Percentiles rank a stretch among this genome's conserved stretches.
These are phyloP conservation scores for Cylindrodendrum hubeiense DNA, from an alignment of 2,329 filamentous ascomycete genomes.

Conservation along the genomic window DNA sequence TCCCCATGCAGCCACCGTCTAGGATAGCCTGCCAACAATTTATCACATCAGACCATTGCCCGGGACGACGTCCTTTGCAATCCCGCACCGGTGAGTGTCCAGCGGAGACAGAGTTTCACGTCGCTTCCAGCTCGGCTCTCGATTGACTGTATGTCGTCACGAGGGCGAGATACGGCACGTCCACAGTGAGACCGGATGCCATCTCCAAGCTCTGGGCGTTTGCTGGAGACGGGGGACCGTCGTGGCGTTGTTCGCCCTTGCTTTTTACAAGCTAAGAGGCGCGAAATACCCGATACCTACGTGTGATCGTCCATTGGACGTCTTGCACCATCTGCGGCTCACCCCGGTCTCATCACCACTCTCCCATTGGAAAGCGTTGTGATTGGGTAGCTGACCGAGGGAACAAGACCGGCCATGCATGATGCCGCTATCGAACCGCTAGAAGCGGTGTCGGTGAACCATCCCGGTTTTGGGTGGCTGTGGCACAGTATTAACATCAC, in stretches of 20 bases:
- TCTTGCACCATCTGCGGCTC: conserved; percentile 47
- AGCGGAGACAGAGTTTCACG: conserved; percentile 13
- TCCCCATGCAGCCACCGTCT: conserved; percentile 42
- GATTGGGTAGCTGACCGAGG: conserved; percentile 44
- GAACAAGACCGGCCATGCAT: conserved; percentile 40
- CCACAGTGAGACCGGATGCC: conserved; percentile 6
- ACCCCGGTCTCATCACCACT: conserved; percentile 47
- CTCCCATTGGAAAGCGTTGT: conserved; percentile 38
- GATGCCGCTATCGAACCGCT: conserved; percentile 45
- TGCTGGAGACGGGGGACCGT: conserved; percentile 20
- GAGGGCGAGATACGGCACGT: not conserved
- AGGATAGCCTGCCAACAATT: conserved; percentile 36
- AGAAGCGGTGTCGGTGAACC: conserved; percentile 47
- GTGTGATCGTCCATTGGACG: conserved; percentile 44
- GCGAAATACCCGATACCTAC: conserved; percentile 42
- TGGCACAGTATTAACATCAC: conserved; percentile 44
- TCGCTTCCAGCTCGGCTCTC: conserved; percentile 10
- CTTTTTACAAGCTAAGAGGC: conserved; percentile 41
- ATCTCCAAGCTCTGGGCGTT: conserved; percentile 7
- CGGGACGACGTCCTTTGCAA: conserved; percentile 24
- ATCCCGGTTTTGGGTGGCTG: conserved; percentile 42
- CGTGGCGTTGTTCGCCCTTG: conserved; percentile 30
- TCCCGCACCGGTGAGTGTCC: conserved; percentile 24
- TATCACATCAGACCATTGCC: conserved; percentile 42
- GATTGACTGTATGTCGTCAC: not conserved